Conservation (phyloP, 768 basidiomycete genomes). For the Leucogyrophana mollusca region DNA sequence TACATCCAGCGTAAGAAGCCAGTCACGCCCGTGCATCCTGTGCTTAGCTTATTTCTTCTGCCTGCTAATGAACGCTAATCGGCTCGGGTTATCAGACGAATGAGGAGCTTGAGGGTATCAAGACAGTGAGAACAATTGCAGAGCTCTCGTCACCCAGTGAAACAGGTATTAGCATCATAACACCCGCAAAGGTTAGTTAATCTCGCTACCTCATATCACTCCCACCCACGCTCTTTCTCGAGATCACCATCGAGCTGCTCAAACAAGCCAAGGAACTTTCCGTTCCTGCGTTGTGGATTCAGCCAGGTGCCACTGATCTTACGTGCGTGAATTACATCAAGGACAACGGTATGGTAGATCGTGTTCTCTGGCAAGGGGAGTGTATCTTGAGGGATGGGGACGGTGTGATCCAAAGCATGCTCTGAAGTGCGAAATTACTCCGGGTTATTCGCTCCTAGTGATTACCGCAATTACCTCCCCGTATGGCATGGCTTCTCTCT, state of each 20-base stretch:
- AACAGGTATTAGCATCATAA: slow-evolving; percentile 79
- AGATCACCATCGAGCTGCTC: slow-evolving; percentile 72
- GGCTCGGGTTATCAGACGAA: slow-evolving; percentile 51
- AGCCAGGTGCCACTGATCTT: slow-evolving; percentile 81
- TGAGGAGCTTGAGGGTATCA: slow-evolving; percentile 62
- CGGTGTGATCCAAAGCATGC: slow-evolving; percentile 32
- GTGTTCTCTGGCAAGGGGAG: slow-evolving; percentile 79
- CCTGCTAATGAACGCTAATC: not conserved
- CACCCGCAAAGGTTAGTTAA: slow-evolving; percentile 61
- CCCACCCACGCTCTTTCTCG: not conserved
- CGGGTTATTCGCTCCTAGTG: too few species aligned
- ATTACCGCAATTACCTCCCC: too few species aligned
- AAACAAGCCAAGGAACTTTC: slow-evolving; percentile 64
- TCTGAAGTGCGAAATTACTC: too few species aligned
- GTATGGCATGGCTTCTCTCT: too few species aligned
- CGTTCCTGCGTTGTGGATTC: slow-evolving; percentile 85
- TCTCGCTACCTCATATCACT: not conserved
- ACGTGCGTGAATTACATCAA: slow-evolving; percentile 63
- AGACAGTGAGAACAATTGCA: slow-evolving; percentile 52
- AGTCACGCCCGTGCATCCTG: slow-evolving; percentile 76
- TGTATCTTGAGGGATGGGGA: slow-evolving; percentile 84
- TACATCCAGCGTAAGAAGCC: slow-evolving; percentile 57
- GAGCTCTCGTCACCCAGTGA: slow-evolving; percentile 58
- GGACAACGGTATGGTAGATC: slow-evolving; percentile 53
- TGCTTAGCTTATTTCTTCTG: slow-evolving; percentile 30